phyloP scores from a whole-genome alignment of 2,329 filamentous ascomycete species.

The Cytospora piceae region DNA sequence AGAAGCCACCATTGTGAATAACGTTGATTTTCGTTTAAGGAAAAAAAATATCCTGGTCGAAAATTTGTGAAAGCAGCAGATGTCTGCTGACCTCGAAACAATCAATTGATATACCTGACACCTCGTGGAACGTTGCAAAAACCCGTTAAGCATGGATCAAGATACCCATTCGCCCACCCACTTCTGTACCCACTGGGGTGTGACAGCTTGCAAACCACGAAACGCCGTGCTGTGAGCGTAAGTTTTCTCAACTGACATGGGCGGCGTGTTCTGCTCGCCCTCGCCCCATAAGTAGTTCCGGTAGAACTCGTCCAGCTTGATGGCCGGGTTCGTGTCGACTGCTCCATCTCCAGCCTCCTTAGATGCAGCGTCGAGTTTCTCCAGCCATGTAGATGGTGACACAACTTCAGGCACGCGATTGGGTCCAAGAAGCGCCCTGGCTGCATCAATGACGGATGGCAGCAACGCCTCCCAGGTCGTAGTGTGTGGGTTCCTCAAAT shows the following conservation, averaged over 20 bases:
- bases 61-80: too few species aligned
- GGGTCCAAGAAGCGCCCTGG: not conserved
- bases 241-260: constrained; percentile 7
- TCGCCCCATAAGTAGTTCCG: constrained; percentile 31
- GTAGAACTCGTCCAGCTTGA: constrained; percentile 40
- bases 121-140: not conserved
- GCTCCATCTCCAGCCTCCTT: constrained; percentile 28
- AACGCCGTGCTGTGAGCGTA: constrained; percentile 35
- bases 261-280: constrained; percentile 8
- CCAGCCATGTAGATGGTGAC: constrained; percentile 30
- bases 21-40: too few species aligned
- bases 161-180: constrained; percentile 42
- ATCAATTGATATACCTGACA: not conserved
- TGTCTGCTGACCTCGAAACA: too few species aligned
- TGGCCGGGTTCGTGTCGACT: constrained; percentile 35
- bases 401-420: constrained; percentile 1
- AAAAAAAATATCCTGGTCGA: too few species aligned
- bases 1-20: too few species aligned
- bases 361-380: constrained; percentile 4
- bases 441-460: constrained; percentile 31
- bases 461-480: constrained; percentile 34
- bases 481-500: constrained; percentile 37
- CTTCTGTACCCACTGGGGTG: constrained; percentile 39
- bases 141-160: not conserved
- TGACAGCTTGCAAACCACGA: constrained; percentile 35